Conservation (phyloP, 164 flowering plant species). For the Magnolia changhungtana region DNA sequence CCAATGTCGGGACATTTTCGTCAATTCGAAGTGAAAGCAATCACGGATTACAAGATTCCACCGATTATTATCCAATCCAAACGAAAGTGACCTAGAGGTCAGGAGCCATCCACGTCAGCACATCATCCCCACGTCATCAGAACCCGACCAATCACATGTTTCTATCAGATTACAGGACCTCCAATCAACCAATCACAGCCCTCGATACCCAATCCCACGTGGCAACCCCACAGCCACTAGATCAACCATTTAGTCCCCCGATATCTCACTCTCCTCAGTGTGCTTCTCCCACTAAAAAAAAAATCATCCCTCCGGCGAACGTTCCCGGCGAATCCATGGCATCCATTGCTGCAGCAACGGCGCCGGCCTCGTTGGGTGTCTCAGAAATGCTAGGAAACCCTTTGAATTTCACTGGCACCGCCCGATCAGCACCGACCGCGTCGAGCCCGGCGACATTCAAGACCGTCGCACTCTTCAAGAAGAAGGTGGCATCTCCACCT, state of each 20-base stretch:
- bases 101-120: slow-evolving; percentile 29
- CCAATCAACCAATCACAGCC: slow-evolving; percentile 33
- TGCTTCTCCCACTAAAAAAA: background rate
- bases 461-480: slow-evolving; percentile 79
- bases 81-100: background rate
- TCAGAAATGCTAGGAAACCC: slow-evolving; percentile 74
- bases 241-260: slow-evolving; percentile 42
- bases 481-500: slow-evolving; percentile 65
- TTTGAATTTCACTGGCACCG: slow-evolving; percentile 38
- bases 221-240: slow-evolving; percentile 63
- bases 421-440: slow-evolving; percentile 44
- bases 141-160: slow-evolving; percentile 31
- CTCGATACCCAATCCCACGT: slow-evolving; percentile 33
- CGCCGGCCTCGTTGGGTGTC: slow-evolving; percentile 57
- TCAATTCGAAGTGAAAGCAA: no score
- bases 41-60: no score
- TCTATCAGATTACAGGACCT: slow-evolving; percentile 39
- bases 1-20: no score
- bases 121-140: slow-evolving; percentile 43
- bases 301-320: background rate
- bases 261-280: background rate
- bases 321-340: slow-evolving; percentile 43
- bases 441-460: slow-evolving; percentile 52
- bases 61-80: background rate
- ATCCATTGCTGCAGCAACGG: slow-evolving; percentile 64